These are phyloP conservation scores for Acmispon strigosus DNA, from an alignment of 306 rosid genomes.

Conservation along the genomic window DNA sequence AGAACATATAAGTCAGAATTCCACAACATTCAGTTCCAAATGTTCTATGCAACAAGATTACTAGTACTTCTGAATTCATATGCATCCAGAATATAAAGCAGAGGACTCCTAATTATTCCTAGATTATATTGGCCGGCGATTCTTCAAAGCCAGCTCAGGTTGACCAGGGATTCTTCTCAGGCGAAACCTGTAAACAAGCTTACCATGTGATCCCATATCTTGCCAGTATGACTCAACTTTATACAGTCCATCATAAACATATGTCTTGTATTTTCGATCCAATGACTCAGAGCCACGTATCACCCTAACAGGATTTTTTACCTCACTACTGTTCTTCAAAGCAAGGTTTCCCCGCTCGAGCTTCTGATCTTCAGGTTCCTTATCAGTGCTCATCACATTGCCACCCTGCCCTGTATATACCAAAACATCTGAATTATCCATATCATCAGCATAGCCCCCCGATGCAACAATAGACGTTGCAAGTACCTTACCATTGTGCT, in stretches of 20 bases:
- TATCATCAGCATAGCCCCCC: conserved; percentile 70
- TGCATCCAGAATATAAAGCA: no score
- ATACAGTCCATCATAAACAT: conserved; percentile 83
- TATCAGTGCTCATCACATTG: conserved; percentile 51
- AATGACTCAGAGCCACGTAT: conserved; percentile 68
- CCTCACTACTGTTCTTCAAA: conserved; percentile 65
- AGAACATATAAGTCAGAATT: no score
- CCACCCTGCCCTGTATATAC: conserved; percentile 89
- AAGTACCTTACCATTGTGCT: conserved; percentile 43
- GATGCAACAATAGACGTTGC: conserved; percentile 88
- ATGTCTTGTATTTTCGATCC: conserved; percentile 46
- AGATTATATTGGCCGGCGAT: no score
- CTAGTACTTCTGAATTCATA: no score
- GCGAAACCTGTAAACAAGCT: conserved; percentile 67
- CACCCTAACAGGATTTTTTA: conserved; percentile 75
- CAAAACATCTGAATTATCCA: conserved; percentile 62
- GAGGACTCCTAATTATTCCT: no score
- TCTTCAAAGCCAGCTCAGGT: conserved; percentile 80
- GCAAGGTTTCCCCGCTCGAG: conserved; percentile 94
- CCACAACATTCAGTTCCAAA: no score
- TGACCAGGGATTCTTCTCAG: conserved; percentile 64
- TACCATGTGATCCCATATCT: conserved; percentile 73
- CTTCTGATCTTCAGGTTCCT: conserved; percentile 88
- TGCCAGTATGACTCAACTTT: conserved; percentile 67
- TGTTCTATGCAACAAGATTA: no score